Conservation (phyloP, 257 asterid genomes). For the Echium plantagineum region DNA sequence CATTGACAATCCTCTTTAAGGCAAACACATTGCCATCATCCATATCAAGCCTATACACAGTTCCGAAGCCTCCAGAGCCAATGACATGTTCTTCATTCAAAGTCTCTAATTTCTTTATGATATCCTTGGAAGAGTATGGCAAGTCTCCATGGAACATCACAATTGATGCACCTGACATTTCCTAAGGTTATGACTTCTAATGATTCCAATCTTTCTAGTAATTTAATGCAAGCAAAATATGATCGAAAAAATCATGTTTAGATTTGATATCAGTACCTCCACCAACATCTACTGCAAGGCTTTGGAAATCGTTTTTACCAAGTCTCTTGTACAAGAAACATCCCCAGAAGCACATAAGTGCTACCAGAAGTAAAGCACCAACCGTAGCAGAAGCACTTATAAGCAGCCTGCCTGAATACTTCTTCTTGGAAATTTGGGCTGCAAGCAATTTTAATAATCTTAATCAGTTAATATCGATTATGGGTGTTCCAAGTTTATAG, state of each 20-base stretch:
- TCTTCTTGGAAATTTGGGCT: conserved; percentile 33
- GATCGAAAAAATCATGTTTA: conserved; percentile 8
- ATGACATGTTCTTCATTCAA: conserved; percentile 76
- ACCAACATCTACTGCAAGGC: conserved; percentile 68
- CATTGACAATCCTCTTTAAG: conserved; percentile 67
- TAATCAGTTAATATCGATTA: background rate
- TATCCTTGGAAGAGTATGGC: conserved; percentile 86
- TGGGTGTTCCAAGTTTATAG: background rate
- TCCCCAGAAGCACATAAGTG: conserved; percentile 96
- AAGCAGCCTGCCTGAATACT: conserved; percentile 65
- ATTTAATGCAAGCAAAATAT: background rate
- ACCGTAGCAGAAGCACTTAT: conserved; percentile 89
- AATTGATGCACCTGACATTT: conserved; percentile 75
- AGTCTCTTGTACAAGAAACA: conserved; percentile 77
- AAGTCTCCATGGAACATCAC: conserved; percentile 95
- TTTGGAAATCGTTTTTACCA: conserved; percentile 58
- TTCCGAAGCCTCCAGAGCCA: conserved; percentile 92
- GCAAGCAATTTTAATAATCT: background rate
- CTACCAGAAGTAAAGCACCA: conserved; percentile 84
- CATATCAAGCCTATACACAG: conserved; percentile 86
- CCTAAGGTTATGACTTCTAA: background rate
- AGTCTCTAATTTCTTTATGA: conserved; percentile 65
- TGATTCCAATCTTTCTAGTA: conserved; percentile 7
- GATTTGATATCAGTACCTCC: conserved; percentile 54
- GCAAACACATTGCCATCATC: conserved; percentile 89